Evolutionary conservation across 1,284 basidiomycete species (phyloP).

Genomic region (Microbotryomycetes sp.): DNA sequence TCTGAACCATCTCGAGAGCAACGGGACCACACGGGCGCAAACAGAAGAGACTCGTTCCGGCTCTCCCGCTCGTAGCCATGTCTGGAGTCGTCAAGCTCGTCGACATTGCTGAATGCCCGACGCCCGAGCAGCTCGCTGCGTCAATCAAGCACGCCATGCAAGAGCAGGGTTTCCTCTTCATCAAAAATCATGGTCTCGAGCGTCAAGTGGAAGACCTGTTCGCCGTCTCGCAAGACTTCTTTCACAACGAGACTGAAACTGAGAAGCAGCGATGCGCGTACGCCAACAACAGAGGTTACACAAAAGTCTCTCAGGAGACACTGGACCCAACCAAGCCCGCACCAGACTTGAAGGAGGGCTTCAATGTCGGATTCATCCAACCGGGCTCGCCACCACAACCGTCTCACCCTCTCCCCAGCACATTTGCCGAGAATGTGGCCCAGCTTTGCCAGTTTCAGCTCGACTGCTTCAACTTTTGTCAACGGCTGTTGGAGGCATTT

Average conservation of each 20-base stretch:
- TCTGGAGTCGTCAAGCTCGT: constrained; percentile 12
- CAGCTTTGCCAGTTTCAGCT: constrained; percentile 15
- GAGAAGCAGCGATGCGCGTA: constrained; percentile 19
- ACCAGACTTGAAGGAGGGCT: constrained; percentile 27
- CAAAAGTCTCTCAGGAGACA: constrained; percentile 17
- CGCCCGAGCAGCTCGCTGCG: constrained; percentile 8
- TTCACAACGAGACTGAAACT: constrained; percentile 13
- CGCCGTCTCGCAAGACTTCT: constrained; percentile 22
- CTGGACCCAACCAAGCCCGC: constrained; percentile 22
- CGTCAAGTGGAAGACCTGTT: constrained; percentile 17
- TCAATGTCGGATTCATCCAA: constrained; percentile 17
- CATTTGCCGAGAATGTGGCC: constrained; percentile 2
- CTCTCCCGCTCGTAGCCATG: too few species aligned
- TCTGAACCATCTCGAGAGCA: too few species aligned
- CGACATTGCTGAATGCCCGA: constrained; percentile 7
- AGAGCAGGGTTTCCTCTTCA: constrained; percentile 18
- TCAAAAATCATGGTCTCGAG: constrained; percentile 21
- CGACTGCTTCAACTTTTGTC: constrained; percentile 25
- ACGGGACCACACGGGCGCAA: too few species aligned
- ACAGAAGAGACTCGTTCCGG: too few species aligned
- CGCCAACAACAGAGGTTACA: constrained; percentile 25
- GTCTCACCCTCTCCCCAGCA: constrained; percentile 15
- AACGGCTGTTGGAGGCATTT: constrained; percentile 21
- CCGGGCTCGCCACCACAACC: not conserved
- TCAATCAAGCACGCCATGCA: constrained; percentile 9